These are phyloP conservation scores for Citrullus colocynthis DNA, from an alignment of 306 rosid species.

Conservation along the genomic window DNA sequence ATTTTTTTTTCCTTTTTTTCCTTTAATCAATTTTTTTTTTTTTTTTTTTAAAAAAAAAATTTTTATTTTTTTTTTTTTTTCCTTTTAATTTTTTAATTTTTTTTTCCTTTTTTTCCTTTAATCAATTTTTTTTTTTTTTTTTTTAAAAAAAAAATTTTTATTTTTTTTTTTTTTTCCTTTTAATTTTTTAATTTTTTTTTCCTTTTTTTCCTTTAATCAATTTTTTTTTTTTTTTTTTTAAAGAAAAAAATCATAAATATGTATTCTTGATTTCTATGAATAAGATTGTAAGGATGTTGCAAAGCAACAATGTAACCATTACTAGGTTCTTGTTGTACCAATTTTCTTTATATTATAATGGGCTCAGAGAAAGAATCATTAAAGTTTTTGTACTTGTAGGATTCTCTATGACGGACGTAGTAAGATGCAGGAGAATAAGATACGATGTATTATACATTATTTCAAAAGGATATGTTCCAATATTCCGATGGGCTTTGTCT, in stretches of 20 bases:
- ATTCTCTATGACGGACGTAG: conserved; percentile 41
- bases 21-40: background rate
- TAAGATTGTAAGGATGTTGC: background rate
- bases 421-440: conserved; percentile 62
- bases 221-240: too few species aligned
- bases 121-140: background rate
- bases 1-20: background rate
- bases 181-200: too few species aligned
- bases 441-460: conserved; percentile 70
- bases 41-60: too few species aligned
- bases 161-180: too few species aligned
- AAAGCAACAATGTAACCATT: background rate
- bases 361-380: background rate
- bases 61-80: background rate
- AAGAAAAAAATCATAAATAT: background rate
- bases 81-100: too few species aligned
- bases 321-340: background rate
- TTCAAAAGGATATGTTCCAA: conserved; percentile 59
- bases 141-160: too few species aligned
- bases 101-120: background rate
- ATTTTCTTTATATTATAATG: background rate
- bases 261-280: background rate
- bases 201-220: background rate
- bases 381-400: conserved; percentile 34
- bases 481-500: conserved; percentile 58